Percentiles rank a stretch among this genome's conserved stretches.
Evolutionary conservation across 192 early-diverging fungal species (phyloP).

Genomic region (Coemansia sp.): DNA sequence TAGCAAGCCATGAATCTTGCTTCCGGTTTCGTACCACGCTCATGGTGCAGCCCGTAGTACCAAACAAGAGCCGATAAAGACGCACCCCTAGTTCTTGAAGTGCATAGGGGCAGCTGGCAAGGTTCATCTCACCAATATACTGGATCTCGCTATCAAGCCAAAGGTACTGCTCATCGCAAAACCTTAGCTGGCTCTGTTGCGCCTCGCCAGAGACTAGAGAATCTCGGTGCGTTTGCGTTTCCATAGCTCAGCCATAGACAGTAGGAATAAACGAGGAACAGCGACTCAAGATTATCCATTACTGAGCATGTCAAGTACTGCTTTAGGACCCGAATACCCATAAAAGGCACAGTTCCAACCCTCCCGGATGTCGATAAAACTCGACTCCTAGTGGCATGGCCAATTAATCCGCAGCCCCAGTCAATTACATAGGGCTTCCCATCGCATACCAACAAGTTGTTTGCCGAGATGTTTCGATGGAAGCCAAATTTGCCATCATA

Average conservation of each 20-base stretch:
- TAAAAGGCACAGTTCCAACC: conserved; percentile 8
- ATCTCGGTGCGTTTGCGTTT: background rate
- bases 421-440: conserved; percentile 6
- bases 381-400: background rate
- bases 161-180: background rate
- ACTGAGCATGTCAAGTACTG: background rate
- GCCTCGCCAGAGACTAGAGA: background rate
- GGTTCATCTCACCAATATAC: background rate
- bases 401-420: conserved; percentile 9
- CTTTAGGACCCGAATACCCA: conserved; percentile 2
- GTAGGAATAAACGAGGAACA: conserved; percentile 3
- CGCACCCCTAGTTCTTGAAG: background rate
- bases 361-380: background rate
- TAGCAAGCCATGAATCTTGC: background rate
- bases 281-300: conserved; percentile 2
- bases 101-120: background rate
- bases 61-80: background rate
- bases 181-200: background rate
- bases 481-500: background rate
- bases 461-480: conserved; percentile 3
- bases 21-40: background rate
- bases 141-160: background rate
- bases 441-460: conserved; percentile 3
- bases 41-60: background rate
- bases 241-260: conserved; percentile 7